phyloP scores from a whole-genome alignment of 352 stramenopile species.

The Bremia lactucae region DNA sequence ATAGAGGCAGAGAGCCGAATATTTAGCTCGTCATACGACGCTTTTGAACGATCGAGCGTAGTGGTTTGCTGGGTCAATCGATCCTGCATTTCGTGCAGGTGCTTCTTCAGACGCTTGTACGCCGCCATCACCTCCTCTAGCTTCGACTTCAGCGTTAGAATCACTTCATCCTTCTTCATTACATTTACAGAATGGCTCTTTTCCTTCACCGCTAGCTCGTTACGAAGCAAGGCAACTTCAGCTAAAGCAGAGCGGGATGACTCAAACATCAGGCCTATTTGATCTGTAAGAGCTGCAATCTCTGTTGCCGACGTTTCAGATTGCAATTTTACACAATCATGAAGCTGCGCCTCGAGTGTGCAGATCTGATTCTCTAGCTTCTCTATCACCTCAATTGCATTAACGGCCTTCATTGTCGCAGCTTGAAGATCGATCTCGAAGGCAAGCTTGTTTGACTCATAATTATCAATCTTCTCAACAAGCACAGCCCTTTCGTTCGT shows the following conservation, averaged over 20 bases:
- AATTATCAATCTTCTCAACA: background rate
- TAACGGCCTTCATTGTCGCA: background rate
- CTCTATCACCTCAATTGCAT: slow-evolving; percentile 7
- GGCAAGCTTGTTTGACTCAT: background rate
- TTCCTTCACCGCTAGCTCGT: slow-evolving; percentile 8
- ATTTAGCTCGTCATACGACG: slow-evolving; percentile 19
- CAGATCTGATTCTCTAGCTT: slow-evolving; percentile 10
- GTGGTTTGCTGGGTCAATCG: slow-evolving; percentile 27
- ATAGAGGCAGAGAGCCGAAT: slow-evolving; percentile 5
- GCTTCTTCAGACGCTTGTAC: slow-evolving; percentile 48
- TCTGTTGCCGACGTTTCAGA: slow-evolving; percentile 7
- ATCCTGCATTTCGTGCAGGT: slow-evolving; percentile 36
- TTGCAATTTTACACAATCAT: slow-evolving; percentile 5
- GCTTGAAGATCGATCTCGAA: slow-evolving; percentile 7
- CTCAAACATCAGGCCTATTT: slow-evolving; percentile 14
- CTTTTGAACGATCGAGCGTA: slow-evolving; percentile 15
- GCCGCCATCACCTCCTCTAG: slow-evolving; percentile 48
- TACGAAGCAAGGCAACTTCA: slow-evolving; percentile 14
- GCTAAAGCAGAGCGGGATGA: slow-evolving; percentile 1
- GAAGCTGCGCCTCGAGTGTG: slow-evolving; percentile 11
- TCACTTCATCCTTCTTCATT: slow-evolving; percentile 33
- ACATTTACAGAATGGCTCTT: slow-evolving; percentile 6
- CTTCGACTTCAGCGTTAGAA: slow-evolving; percentile 43
- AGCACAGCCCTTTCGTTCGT: slow-evolving; percentile 2
- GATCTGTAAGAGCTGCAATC: slow-evolving; percentile 13